Percentiles rank a stretch among this genome's conserved stretches.
These are phyloP conservation scores for Gentiana straminea DNA, from an alignment of 257 asterid genomes.

Conservation along the genomic window DNA sequence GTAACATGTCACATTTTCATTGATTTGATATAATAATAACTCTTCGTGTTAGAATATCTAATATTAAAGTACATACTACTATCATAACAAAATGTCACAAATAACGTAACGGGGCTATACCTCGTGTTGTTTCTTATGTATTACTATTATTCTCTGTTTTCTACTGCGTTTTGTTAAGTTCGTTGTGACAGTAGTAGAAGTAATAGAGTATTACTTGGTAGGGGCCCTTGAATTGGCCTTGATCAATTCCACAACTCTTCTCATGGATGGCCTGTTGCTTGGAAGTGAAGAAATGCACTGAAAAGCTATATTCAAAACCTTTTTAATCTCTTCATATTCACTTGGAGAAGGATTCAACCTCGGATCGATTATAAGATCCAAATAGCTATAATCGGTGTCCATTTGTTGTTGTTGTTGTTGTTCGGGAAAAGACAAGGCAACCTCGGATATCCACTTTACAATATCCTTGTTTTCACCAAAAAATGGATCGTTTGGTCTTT, in stretches of 20 bases:
- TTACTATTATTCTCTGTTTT: no score
- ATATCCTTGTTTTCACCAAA: constrained; percentile 51
- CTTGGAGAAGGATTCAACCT: constrained; percentile 32
- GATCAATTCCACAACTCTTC: constrained; percentile 64
- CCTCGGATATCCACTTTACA: constrained; percentile 55
- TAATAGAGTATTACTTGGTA: constrained; percentile 13
- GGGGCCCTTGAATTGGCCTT: constrained; percentile 18
- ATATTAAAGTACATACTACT: no score
- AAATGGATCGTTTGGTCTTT: constrained; percentile 39
- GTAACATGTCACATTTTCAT: no score
- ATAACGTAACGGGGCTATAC: no score
- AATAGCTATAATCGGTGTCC: constrained; percentile 5
- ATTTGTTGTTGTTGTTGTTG: constrained; percentile 6
- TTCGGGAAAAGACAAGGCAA: constrained; percentile 21
- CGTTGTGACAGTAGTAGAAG: no score
- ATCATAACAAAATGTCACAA: no score
- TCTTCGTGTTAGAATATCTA: no score
- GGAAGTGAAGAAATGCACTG: constrained; percentile 55
- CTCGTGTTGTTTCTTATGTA: no score
- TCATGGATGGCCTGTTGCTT: constrained; percentile 65
- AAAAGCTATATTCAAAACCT: constrained; percentile 44
- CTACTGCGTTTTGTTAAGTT: no score
- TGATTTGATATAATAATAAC: no score
- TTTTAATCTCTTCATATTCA: constrained; percentile 34
- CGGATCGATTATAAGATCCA: constrained; percentile 36